Evolutionary conservation across 2,329 filamentous ascomycete species (phyloP), one percentile per base, ranked within the genome.

Genomic region (Arthrobotrys sphaeroides): DNA sequence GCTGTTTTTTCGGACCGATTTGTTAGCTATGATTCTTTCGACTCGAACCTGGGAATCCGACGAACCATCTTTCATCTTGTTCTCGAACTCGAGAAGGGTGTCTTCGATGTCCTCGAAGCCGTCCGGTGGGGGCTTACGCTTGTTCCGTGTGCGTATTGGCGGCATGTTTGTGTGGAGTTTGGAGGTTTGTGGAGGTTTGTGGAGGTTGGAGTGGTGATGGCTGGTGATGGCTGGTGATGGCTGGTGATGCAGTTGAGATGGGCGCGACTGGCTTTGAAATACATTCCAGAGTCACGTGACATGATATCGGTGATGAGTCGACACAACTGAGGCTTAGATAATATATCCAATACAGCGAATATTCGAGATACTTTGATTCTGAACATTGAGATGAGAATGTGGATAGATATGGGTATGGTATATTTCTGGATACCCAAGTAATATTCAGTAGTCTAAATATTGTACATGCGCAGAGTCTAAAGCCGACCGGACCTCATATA

Each of bases 51-150:
- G 5, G 22, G 18, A 28, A 31, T 31, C 22, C n/a, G 26, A 70
- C 72, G 68, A 67, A 79, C 78, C 78, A 81, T 96, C 92, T 83
- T 94, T 95, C 91, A 96, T 94, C 85, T 94, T 93, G 86, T 94
- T 94, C 80, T 87, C 85, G 84, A 95, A 95, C 80, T 94, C 90
- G 79, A 95, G 88, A 43, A 95, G 89, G 79, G 93, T 92, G 81
- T 93, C 90, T 83, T 94, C 92, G 83, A 96, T 92, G 82, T 96
- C 92, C 81, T 90, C 89, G 85, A 95, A 96, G 83, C 92, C 92
- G 65, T 92, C 91, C 61, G 92, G 92, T 49, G 92, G 92, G 61
- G 92, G 89, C 85, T 94, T 95, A 81, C 90, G 88, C 84, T 91
- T 92, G 77, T 89, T 90, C 51, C 89, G 86, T 78, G 90, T 90